A percentile compares a stretch with the other conserved stretches of the same genome.
Evolutionary conservation across 2,329 filamentous ascomycete genomes (phyloP).

Genomic region (Aspergillus costaricaensis): DNA sequence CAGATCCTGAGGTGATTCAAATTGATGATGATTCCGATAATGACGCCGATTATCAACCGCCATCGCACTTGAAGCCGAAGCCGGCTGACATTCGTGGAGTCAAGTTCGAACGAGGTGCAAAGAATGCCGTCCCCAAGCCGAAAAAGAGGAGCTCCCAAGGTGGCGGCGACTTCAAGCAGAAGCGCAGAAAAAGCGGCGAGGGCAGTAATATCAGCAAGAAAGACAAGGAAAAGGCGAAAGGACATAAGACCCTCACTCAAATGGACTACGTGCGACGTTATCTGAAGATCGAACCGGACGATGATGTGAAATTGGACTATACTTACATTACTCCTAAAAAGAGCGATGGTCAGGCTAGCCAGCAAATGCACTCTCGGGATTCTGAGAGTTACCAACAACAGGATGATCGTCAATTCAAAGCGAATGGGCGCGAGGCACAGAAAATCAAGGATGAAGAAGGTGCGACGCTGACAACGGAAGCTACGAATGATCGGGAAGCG

Average conservation of each 20-base stretch:
- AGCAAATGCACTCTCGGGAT: not conserved
- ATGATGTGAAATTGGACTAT: conserved; percentile 38
- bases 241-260: conserved; percentile 45
- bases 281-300: conserved; percentile 37
- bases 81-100: conserved; percentile 10
- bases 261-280: conserved; percentile 45
- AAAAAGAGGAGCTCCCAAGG: conserved; percentile 16
- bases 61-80: conserved; percentile 13
- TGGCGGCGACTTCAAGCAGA: conserved; percentile 18
- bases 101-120: conserved; percentile 15
- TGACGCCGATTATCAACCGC: conserved; percentile 25
- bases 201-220: conserved; percentile 25
- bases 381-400: not conserved
- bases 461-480: conserved; percentile 4
- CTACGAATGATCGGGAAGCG: not conserved
- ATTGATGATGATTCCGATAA: conserved; percentile 29
- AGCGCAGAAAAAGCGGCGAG: conserved; percentile 24
- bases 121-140: conserved; percentile 19
- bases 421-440: conserved; percentile 24
- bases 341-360: not conserved
- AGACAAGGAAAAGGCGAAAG: conserved; percentile 24
- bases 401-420: not conserved
- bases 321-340: conserved; percentile 28
- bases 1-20: conserved; percentile 25
- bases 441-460: conserved; percentile 19